Conservation (phyloP, 805 yeast species). For the Yarrowia porcina region DNA sequence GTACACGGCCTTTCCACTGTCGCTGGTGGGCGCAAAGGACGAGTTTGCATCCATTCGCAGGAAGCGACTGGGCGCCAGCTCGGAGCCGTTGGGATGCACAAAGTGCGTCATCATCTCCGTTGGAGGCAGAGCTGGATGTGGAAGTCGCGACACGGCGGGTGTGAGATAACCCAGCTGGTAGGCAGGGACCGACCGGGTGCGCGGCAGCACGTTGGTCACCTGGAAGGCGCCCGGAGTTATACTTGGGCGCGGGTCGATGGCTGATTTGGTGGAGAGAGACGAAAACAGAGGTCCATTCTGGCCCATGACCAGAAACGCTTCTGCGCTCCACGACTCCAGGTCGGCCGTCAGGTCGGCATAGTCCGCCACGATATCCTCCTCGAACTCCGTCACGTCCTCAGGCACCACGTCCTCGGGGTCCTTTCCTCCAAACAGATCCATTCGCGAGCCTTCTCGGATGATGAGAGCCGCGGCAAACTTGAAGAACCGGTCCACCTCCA, state of each 20-base stretch:
- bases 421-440: slow-evolving; percentile 29
- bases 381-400: slow-evolving; percentile 28
- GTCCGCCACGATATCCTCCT: slow-evolving; percentile 32
- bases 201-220: slow-evolving; percentile 66
- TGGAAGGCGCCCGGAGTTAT: slow-evolving; percentile 64
- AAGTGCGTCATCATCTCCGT: slow-evolving; percentile 48
- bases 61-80: slow-evolving; percentile 66
- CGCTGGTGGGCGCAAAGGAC: slow-evolving; percentile 64
- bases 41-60: slow-evolving; percentile 49
- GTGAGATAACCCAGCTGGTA: slow-evolving; percentile 48
- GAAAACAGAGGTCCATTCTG: slow-evolving; percentile 77
- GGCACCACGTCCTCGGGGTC: slow-evolving; percentile 20
- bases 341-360: slow-evolving; percentile 47
- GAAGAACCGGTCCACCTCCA: slow-evolving; percentile 37
- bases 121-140: slow-evolving; percentile 51
- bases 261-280: slow-evolving; percentile 64
- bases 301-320: slow-evolving; percentile 59
- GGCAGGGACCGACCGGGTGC: slow-evolving; percentile 37
- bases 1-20: slow-evolving; percentile 55
- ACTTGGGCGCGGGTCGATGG: slow-evolving; percentile 70
- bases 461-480: slow-evolving; percentile 37
- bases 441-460: slow-evolving; percentile 38
- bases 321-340: slow-evolving; percentile 85
- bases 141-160: slow-evolving; percentile 45
- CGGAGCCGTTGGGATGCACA: slow-evolving; percentile 40